Percentiles rank a stretch among this genome's conserved stretches.
phyloP scores from a whole-genome alignment of 805 yeast genomes.

The Spathaspora boniae region DNA sequence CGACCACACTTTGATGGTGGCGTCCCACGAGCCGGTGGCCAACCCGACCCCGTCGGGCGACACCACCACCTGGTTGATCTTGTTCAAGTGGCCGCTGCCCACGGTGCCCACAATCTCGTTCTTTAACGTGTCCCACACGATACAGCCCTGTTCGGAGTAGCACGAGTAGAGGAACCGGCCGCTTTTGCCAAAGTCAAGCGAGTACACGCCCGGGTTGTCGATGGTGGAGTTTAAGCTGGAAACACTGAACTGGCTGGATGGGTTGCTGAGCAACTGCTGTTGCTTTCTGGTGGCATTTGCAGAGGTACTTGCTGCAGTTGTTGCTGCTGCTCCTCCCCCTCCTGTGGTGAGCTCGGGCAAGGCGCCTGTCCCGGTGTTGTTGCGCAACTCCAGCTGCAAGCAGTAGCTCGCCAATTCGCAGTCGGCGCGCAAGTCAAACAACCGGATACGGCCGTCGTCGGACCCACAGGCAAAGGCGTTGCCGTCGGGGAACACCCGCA shows the following conservation, averaged over 20 bases:
- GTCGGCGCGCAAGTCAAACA: slow-evolving; percentile 77
- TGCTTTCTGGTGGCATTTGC: neutral
- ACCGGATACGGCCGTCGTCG: slow-evolving; percentile 69
- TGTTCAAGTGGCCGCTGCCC: slow-evolving; percentile 40
- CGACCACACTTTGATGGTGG: slow-evolving; percentile 66
- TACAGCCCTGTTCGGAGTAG: slow-evolving; percentile 70
- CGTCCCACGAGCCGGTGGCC: slow-evolving; percentile 80
- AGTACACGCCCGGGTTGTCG: slow-evolving; percentile 66
- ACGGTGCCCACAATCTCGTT: slow-evolving; percentile 62
- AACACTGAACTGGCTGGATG: slow-evolving; percentile 6
- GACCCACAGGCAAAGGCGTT: slow-evolving; percentile 69
- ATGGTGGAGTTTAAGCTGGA: slow-evolving; percentile 22
- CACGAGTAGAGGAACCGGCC: slow-evolving; percentile 75
- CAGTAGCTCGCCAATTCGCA: slow-evolving; percentile 57
- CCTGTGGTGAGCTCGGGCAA: slow-evolving; percentile 1
- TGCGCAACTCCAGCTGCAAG: slow-evolving; percentile 9
- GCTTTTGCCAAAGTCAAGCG: slow-evolving; percentile 68
- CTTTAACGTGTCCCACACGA: slow-evolving; percentile 73
- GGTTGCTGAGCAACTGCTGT: slow-evolving; percentile 4
- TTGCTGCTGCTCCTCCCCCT: neutral
- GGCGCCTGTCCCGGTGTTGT: slow-evolving; percentile 7
- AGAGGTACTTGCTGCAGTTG: neutral
- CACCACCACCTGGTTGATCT: slow-evolving; percentile 59
- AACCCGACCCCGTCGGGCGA: slow-evolving; percentile 76
- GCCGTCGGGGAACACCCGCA: slow-evolving; percentile 67